Base-by-base conservation (phyloP, 768 basidiomycete genomes). In the Boletus sensibilis region DNA sequence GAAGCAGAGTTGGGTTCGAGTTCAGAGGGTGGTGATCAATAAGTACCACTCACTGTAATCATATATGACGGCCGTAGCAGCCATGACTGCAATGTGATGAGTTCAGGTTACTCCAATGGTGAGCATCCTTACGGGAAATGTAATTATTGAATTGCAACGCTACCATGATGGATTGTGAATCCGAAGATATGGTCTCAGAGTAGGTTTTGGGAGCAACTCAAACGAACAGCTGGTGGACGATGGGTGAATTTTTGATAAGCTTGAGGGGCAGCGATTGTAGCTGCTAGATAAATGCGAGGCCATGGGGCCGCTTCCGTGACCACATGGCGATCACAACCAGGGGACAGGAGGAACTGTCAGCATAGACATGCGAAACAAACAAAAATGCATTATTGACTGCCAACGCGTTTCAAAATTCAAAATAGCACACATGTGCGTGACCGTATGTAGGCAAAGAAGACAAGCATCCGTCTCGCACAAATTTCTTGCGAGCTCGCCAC, bases 11-110 rank as follows among this genome's bases (percentile, higher is more conserved):
- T 45, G 23, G 39, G 7, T 16, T 31, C 21, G 4, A 31, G 25
- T 38, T 43, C 1, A 6, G 23, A 58, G 18, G 8, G 14, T 14
- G 18, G 2, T 4, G 33, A 40, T 38, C 4, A 33, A 34, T n/a
- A 12, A 20, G 25, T 9, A 31, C 16, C 12, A 57, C 62, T 51
- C 42, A 68, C 66, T 21, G 39, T 62, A 67, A 33, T 67, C 65
- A 49, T 67, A 65, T n/a, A 20, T 2, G n/a, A 62, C 38, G 3
- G 42, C 65, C 1, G 63, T 41, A 18, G n/a, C 31, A 21, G 53
- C 21, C 20, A 31, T 45, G 5, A 67, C 66, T 68, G 43, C 27
- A 42, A 45, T 13, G 13, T 34, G 4, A 42, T 65, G 21, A 59
- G 50, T 34, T 43, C 3, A 33, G 40, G 43, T 29, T 13, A 16